Evolutionary conservation across 2,329 filamentous ascomycete species (phyloP), one percentile per base, ranked within the genome.

Genomic region (Cercospora sp.): DNA sequence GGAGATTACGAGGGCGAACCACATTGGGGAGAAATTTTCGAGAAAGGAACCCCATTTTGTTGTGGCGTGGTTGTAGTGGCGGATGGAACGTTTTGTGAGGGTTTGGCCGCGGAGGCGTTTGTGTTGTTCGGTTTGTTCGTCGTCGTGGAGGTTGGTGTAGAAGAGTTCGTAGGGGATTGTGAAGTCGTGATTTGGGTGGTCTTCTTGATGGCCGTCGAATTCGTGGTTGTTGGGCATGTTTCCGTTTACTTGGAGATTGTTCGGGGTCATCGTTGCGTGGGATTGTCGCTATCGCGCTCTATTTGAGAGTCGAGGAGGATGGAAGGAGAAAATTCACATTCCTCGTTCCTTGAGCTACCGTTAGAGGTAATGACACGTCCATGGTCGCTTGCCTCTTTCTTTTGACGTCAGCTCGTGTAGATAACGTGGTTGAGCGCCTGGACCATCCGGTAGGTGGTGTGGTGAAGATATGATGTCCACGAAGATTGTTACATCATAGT

Each of bases 91-190:
- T 55, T 66, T 68, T 23, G 28, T 20, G 18, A 68, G 42, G 28
- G 16, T 5, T 16, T 68, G 67, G 12, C 64, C 64, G 58, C 67
- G 33, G 18, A 36, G 67, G 33, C 58, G 30, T 30, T 68, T 68
- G 67, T 66, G 67, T 42, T 66, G 67, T 31, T 66, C 63, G n/a
- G 67, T 68, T 36, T 59, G 51, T 51, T 16, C 63, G 33, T 68
- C 67, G 36, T 68, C 64, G 16, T 63, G 18, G 13, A 68, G 48
- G 5, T 20, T 18, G 23, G 20, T n/a, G 26, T 64, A 59, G 16
- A 66, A 16, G 18, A 66, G 55, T 10, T 59, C 39, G 58, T 57
- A 68, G 36, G 67, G 64, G 20, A 66, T 33, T 6, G 57, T 64
- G 36, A 68, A 60, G 36, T 68, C 67, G 61, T 55, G 51, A 33